Percentiles rank a stretch among this genome's conserved stretches.
Conservation (phyloP, 805 yeast genomes). For the Scheffersomyces lignosus region DNA sequence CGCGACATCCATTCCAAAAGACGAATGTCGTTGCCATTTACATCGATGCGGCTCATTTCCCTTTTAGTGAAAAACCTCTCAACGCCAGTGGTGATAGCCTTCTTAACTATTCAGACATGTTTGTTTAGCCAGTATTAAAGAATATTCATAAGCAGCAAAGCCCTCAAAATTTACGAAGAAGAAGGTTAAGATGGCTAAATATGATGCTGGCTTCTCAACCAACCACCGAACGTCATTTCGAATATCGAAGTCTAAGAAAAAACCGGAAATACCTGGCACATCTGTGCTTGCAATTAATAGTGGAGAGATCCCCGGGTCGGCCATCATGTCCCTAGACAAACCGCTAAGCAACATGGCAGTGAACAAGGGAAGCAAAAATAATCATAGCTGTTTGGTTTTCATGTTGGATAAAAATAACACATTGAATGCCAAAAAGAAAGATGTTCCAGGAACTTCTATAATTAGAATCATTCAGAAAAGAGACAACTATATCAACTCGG, state of each 20-base stretch:
- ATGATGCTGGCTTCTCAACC: no score
- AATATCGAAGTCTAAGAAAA: slow-evolving; percentile 3
- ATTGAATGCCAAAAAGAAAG: slow-evolving; percentile 8
- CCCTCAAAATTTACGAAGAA: no score
- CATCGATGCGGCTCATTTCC: no score
- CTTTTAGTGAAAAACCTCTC: no score
- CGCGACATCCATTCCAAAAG: no score
- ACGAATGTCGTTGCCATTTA: no score
- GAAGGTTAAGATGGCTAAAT: no score
- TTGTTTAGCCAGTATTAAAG: no score
- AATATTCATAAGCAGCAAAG: no score
- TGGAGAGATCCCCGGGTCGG: slow-evolving; percentile 2
- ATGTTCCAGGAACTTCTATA: slow-evolving; percentile 13
- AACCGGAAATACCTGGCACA: slow-evolving; percentile 10
- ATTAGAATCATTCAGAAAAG: slow-evolving; percentile 7
- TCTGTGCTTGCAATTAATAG: slow-evolving; percentile 6
- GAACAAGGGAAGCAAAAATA: slow-evolving; percentile 5
- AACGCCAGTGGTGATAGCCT: no score
- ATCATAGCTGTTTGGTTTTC: slow-evolving; percentile 9
- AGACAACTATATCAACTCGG: slow-evolving; percentile 4
- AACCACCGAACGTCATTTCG: slow-evolving; percentile 1
- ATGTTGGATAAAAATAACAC: slow-evolving; percentile 8
- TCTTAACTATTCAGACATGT: no score
- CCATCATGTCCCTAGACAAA: slow-evolving; percentile 2
- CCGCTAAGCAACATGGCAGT: background rate